These are phyloP conservation scores for Wallemia mellicola DNA, from an alignment of 1,284 basidiomycete species.

Conservation along the genomic window DNA sequence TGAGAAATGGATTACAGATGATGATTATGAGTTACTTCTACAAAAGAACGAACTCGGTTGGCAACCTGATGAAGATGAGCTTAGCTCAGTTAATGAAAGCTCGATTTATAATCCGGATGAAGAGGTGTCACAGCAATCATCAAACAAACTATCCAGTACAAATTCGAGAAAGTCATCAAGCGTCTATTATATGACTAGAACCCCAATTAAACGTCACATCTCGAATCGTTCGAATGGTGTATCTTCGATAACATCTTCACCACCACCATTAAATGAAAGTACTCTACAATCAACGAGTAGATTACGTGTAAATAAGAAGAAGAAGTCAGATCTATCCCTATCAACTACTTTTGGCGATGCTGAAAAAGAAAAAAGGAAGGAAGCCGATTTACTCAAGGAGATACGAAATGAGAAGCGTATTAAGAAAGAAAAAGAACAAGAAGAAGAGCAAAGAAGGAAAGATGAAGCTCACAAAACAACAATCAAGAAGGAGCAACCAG, in stretches of 20 bases:
- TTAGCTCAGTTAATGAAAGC: background rate
- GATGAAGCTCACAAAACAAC: background rate
- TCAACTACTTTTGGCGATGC: background rate
- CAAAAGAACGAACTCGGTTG: background rate
- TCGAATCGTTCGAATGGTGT: background rate
- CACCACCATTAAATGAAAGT: background rate
- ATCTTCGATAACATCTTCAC: background rate
- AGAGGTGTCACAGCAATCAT: background rate
- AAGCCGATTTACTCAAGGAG: background rate
- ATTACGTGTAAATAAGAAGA: background rate
- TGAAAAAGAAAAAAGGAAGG: background rate
- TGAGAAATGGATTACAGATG: constrained; percentile 5
- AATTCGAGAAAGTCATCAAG: background rate
- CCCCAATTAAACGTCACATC: background rate
- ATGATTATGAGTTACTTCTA: constrained; percentile 1
- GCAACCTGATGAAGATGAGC: background rate
- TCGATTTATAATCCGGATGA: background rate
- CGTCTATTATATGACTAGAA: background rate
- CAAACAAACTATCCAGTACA: background rate
- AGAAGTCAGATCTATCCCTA: background rate
- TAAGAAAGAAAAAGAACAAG: background rate
- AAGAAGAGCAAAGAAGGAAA: background rate
- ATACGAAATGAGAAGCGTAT: background rate
- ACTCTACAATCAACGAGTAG: background rate
- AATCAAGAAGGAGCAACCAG: background rate